phyloP scores from a whole-genome alignment of 1,139 yeast species.

The Fermentozyma sake region DNA sequence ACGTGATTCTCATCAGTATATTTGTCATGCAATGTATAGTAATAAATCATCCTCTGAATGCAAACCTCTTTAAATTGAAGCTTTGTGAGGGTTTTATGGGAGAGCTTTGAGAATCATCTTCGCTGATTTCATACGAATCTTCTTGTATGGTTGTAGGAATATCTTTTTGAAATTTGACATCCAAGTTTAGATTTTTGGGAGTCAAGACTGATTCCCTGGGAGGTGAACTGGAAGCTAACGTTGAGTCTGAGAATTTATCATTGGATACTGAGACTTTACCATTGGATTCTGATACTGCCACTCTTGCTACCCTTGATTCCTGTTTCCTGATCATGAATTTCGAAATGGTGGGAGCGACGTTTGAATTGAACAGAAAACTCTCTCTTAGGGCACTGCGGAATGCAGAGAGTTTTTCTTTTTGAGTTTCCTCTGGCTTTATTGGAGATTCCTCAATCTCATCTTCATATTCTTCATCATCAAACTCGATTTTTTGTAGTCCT shows the following conservation, averaged over 20 bases:
- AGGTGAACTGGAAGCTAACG: too few species aligned
- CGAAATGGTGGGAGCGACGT: too few species aligned
- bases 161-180: conserved; percentile 1
- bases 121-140: conserved; percentile 11
- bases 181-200: background rate
- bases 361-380: conserved; percentile 19
- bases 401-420: conserved; percentile 5
- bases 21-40: conserved; percentile 5
- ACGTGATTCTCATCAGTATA: too few species aligned
- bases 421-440: conserved; percentile 15
- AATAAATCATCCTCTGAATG: conserved; percentile 14
- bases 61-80: conserved; percentile 14
- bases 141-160: conserved; percentile 6
- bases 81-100: conserved; percentile 2
- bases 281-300: too few species aligned
- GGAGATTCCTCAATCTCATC: conserved; percentile 46
- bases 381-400: conserved; percentile 22
- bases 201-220: too few species aligned
- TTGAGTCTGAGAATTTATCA: too few species aligned
- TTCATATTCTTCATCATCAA: conserved; percentile 23
- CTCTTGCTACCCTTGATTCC: too few species aligned
- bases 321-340: conserved; percentile 4
- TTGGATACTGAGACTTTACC: too few species aligned
- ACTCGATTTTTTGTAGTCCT: background rate
- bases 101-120: conserved; percentile 9